Conservation (phyloP, 1,139 yeast genomes). For the Blastobotrys raffinosifermentans region DNA sequence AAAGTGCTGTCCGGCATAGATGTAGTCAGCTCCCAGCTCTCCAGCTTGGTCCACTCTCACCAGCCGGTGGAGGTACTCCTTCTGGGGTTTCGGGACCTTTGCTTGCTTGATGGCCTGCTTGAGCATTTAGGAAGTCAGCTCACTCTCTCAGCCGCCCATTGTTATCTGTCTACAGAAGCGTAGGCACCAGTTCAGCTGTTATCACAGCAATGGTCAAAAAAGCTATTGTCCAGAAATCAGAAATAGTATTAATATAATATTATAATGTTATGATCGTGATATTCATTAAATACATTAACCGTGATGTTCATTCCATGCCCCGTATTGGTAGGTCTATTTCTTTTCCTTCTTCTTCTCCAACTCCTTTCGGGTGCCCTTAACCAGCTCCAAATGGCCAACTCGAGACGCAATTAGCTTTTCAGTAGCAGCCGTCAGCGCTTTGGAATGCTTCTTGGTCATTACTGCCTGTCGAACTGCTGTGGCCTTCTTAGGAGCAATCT, state of each 20-base stretch:
- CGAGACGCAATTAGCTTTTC: slow-evolving; percentile 81
- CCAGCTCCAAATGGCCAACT: slow-evolving; percentile 91
- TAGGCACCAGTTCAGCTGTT: no score
- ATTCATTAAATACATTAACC: neutral
- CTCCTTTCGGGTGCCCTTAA: slow-evolving; percentile 88
- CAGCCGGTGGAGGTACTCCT: slow-evolving; percentile 66
- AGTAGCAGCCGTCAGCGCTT: slow-evolving; percentile 63
- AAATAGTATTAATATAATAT: neutral
- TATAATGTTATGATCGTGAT: neutral
- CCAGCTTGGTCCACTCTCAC: slow-evolving; percentile 97
- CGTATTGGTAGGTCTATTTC: slow-evolving; percentile 13
- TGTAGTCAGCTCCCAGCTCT: slow-evolving; percentile 94
- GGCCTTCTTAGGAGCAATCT: slow-evolving; percentile 62
- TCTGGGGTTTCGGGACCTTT: slow-evolving; percentile 24
- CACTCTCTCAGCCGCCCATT: no score
- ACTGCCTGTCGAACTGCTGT: slow-evolving; percentile 37
- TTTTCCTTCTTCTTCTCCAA: slow-evolving; percentile 47
- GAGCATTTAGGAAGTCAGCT: no score
- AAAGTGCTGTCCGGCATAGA: slow-evolving; percentile 83
- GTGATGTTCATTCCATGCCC: no score
- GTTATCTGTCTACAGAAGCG: no score
- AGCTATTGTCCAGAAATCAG: neutral
- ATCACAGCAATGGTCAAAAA: no score
- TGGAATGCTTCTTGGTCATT: slow-evolving; percentile 58
- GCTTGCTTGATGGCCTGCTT: slow-evolving; percentile 19